These are phyloP conservation scores for Tritrichomonas foetus DNA, from an alignment of 208 protist species.

Conservation along the genomic window DNA sequence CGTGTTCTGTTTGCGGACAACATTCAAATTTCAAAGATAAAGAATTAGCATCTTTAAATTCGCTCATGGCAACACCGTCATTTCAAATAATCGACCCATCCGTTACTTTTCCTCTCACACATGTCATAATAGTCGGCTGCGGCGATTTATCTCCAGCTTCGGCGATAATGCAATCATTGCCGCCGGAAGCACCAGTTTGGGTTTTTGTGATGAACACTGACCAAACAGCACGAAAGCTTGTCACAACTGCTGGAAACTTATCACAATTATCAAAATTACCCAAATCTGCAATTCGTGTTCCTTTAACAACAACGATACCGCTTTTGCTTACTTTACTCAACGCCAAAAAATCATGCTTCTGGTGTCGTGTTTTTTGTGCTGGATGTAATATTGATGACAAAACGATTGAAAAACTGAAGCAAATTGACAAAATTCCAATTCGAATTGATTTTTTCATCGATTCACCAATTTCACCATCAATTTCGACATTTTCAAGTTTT, in stretches of 20 bases:
- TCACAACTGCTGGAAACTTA: neutral
- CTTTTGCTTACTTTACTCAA: neutral
- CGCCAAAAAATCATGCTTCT: neutral
- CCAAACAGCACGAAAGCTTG: neutral
- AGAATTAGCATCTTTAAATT: neutral
- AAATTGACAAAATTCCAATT: neutral
- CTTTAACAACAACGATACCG: neutral
- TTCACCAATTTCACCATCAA: neutral
- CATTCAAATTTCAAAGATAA: neutral
- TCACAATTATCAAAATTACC: neutral
- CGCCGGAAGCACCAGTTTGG: neutral
- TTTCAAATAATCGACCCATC: neutral
- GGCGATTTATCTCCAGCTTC: neutral
- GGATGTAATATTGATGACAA: neutral
- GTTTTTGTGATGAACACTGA: neutral
- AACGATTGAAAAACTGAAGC: neutral
- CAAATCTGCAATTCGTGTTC: neutral
- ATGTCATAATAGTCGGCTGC: neutral
- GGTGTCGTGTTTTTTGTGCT: neutral
- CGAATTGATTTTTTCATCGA: neutral
- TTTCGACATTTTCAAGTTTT: neutral
- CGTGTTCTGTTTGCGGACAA: neutral
- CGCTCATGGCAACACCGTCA: neutral
- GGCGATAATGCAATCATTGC: neutral
- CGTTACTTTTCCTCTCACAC: neutral